These are phyloP conservation scores for Cordia subcordata DNA, from an alignment of 257 asterid genomes.

Conservation along the genomic window DNA sequence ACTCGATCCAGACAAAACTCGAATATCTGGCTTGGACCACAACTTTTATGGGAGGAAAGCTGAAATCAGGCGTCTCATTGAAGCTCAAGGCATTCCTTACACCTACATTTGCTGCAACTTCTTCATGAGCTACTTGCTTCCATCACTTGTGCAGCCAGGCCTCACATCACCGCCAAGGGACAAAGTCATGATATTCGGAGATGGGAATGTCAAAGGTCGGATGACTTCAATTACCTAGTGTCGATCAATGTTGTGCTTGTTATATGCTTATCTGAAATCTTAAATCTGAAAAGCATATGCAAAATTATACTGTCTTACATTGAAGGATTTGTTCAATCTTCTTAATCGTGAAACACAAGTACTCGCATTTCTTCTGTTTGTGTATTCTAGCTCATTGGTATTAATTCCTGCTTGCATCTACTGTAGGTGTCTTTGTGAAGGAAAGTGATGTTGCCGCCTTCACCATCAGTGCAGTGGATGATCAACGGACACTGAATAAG, in stretches of 20 bases:
- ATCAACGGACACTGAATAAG: constrained; percentile 64
- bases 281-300: no score
- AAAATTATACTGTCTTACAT: no score
- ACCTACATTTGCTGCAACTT: constrained; percentile 87
- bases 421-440: constrained; percentile 64
- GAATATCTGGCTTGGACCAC: constrained; percentile 56
- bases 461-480: constrained; percentile 76
- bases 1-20: constrained; percentile 70
- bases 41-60: constrained; percentile 67
- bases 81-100: constrained; percentile 70
- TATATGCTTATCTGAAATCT: no score
- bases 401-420: constrained; percentile 8
- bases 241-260: no score
- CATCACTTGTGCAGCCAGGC: constrained; percentile 83
- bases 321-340: no score
- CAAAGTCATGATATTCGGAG: constrained; percentile 72
- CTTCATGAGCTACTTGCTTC: constrained; percentile 65
- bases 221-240: no score
- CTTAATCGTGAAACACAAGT: no score
- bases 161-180: constrained; percentile 65
- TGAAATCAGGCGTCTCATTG: constrained; percentile 74
- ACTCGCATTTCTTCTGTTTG: no score
- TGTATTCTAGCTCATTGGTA: no score
- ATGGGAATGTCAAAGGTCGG: constrained; percentile 68
- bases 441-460: constrained; percentile 85